Evolutionary conservation across 495 filamentous ascomycete genomes (phyloP).

Genomic region (Daldinia bambusicola): DNA sequence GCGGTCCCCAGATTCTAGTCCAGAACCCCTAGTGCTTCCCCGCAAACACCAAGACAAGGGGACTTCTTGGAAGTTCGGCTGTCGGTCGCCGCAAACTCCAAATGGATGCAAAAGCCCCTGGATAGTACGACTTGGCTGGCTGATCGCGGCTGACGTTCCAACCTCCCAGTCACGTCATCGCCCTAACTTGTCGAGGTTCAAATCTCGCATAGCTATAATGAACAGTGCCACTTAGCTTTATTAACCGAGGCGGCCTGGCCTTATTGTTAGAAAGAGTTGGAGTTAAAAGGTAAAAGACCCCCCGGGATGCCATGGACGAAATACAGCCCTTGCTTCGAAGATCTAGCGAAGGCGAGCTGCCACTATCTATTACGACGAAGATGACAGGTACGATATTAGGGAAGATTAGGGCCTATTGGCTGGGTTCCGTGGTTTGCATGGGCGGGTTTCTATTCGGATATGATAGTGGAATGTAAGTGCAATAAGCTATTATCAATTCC

Average conservation of each 20-base stretch:
- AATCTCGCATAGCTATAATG: not conserved
- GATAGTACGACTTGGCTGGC: conserved; percentile 10
- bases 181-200: conserved; percentile 5
- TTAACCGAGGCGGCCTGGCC: conserved; percentile 5
- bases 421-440: conserved; percentile 59
- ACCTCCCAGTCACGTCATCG: conserved; percentile 24
- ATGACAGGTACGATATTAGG: conserved; percentile 49
- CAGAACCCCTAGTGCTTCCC: conserved; percentile 28
- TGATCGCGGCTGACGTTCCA: conserved; percentile 3
- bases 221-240: not conserved
- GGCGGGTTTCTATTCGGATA: conserved; percentile 56
- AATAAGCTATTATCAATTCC: not conserved
- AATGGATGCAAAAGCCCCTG: conserved; percentile 11
- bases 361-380: conserved; percentile 47
- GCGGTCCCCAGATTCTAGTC: conserved; percentile 24
- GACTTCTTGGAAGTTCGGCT: conserved; percentile 19
- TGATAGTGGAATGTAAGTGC: conserved; percentile 54
- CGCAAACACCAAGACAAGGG: conserved; percentile 10
- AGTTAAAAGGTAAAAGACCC: conserved; percentile 17
- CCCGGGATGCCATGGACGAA: conserved; percentile 30
- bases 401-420: conserved; percentile 63
- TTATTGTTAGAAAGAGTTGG: not conserved
- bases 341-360: conserved; percentile 49
- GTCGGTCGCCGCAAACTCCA: conserved; percentile 9
- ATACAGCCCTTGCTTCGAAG: conserved; percentile 28